Base-by-base conservation (phyloP, 495 filamentous ascomycete genomes). In the Niebla homalea region DNA sequence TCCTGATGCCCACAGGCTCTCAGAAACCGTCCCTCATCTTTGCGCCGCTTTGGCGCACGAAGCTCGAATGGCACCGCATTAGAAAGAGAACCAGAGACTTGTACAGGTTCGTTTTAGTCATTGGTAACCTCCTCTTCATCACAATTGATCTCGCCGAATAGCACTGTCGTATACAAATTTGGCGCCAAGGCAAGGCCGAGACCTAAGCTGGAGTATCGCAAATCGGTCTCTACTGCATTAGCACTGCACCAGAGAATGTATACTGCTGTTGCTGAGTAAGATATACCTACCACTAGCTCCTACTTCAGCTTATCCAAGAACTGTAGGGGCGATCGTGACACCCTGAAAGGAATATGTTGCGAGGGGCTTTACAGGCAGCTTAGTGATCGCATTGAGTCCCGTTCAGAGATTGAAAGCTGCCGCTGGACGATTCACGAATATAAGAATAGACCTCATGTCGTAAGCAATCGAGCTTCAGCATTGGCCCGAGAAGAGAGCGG, bases 161-260 rank as follows among this genome's bases (percentile, higher is more conserved):
- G 65, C 36, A 44, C 60, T 23, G 0, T 67, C 7, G 47, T 52
- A 23, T 64, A 57, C 53, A 78, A 72, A 51, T 63, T 66, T 29
- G 15, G 73, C 14, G 32, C 62, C 20, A 75, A 70, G 50, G 57
- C 57, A 51, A 74, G 72, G 12, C 70, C 79, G 2, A 58, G 61
- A 10, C 60, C 73, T 55, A 70, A 69, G 52, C 51, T 70, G 32
- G 60, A 72, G 11, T 66, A 65, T 12, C 55, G 63, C 26, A 47
- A 62, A 32, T 64, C 72, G 22, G 67, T 70, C 14, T 66, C 70
- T 16, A 68, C 67, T 10, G 83, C 80, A 14, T 67, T 74, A 46
- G 69, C 69, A 0, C 65, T 92, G 12, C 82, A 94, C 60, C 55
- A 67, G 20, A 60, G 70, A 53, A 85, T 94, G 80, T 83, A 85